Evolutionary conservation across 176 grass and related monocot species (phyloP), one percentile per base, ranked within the genome.

Genomic region (Carex littledalei): DNA sequence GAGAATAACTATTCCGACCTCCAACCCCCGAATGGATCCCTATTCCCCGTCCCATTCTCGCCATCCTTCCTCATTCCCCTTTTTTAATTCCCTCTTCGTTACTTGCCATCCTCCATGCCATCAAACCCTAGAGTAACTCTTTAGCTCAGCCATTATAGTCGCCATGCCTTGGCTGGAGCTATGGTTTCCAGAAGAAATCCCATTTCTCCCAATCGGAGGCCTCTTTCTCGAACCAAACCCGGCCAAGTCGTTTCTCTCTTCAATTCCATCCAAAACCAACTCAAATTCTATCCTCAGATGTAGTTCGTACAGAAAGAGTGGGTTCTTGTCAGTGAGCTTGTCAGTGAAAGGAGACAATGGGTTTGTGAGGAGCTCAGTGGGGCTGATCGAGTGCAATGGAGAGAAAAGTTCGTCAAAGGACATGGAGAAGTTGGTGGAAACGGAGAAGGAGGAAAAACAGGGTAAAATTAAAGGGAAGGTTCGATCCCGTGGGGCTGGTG

Each of bases 121-220:
- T 84, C 21, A 8, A 87, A 94, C 86, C 94, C 91, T 88, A 88
- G 24, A 53, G 57, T 14, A 56, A 78, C 67, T 29, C 83, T 35
- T 22, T 22, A 45, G 17, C 68, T 76, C 52, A 58, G 39, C 39
- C 84, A 50, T 49, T 76, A 5, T n/a, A 16, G 50, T 74, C 45
- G 85, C 91, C 86, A 98, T 98, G 95, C 35, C 91, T 63, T 91
- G 85, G 88, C 80, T 93, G 79, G 93, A 95, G 89, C 59, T 95
- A 83, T 93, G 91, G 88, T 89, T 91, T 81, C 93, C 88, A 6
- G 81, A 83, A 22, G 81, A 83, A 7, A 68, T 82, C 88, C 15
- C 63, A 55, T 62, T 45, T 15, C 54, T 73, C 63, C 78, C 68
- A 37, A 35, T 43, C n/a, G 85, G 84, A 47, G 86, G 79, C 14